phyloP scores from a whole-genome alignment of 441 rosid genomes.

The Corymbia citriodora region DNA sequence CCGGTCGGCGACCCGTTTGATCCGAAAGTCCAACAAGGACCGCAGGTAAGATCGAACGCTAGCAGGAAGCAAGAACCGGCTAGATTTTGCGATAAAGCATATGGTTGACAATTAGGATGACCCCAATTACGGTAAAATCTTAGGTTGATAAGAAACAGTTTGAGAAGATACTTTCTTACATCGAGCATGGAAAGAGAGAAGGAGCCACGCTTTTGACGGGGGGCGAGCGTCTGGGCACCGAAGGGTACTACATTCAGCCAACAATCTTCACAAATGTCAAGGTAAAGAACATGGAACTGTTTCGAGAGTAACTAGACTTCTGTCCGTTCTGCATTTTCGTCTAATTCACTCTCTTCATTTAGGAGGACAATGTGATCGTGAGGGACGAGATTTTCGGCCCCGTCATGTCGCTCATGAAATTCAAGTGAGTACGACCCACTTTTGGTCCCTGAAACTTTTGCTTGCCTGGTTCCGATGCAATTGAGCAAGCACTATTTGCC shows the following conservation, averaged over 20 bases:
- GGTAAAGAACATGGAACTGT: slow-evolving; percentile 19
- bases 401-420: slow-evolving; percentile 67
- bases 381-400: slow-evolving; percentile 86
- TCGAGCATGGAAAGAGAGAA: slow-evolving; percentile 66
- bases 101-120: background rate
- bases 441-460: background rate
- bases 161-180: slow-evolving; percentile 52
- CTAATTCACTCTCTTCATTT: background rate
- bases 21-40: slow-evolving; percentile 48
- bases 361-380: slow-evolving; percentile 69
- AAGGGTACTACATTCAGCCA: slow-evolving; percentile 72
- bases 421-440: slow-evolving; percentile 35
- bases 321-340: background rate
- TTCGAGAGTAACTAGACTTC: background rate
- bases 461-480: fast-evolving
- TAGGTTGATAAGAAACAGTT: slow-evolving; percentile 58
- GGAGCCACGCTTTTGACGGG: slow-evolving; percentile 73
- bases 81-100: fast-evolving
- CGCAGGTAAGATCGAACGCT: slow-evolving; percentile 43
- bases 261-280: slow-evolving; percentile 64
- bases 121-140: background rate
- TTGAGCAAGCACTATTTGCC: background rate
- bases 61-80: background rate
- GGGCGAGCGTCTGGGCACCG: slow-evolving; percentile 36
- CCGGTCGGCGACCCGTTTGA: slow-evolving; percentile 82